Conservation (phyloP, 768 basidiomycete genomes). For the Boletellus emodensis region DNA sequence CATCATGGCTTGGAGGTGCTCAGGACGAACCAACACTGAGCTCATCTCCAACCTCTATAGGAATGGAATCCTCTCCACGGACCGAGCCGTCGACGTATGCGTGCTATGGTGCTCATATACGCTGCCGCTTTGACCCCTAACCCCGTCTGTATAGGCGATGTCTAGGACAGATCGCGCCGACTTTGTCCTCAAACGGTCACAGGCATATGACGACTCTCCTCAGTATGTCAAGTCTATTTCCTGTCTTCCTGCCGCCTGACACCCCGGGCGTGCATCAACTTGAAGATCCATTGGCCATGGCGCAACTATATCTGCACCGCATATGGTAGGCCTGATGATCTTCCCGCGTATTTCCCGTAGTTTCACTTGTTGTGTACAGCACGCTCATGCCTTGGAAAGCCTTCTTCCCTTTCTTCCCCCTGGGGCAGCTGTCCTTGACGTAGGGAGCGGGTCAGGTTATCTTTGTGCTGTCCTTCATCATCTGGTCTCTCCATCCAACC, state of each 20-base stretch:
- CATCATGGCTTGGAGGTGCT: slow-evolving; percentile 80
- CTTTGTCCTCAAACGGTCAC: slow-evolving; percentile 47
- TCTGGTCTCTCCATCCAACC: slow-evolving; percentile 43
- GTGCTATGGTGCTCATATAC: background rate
- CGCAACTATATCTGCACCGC: slow-evolving; percentile 94
- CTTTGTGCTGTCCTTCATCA: slow-evolving; percentile 77
- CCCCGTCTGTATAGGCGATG: slow-evolving; percentile 58
- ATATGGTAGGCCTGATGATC: slow-evolving; percentile 60
- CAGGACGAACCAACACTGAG: slow-evolving; percentile 64
- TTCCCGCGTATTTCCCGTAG: background rate
- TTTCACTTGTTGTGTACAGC: slow-evolving; percentile 40
- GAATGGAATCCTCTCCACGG: slow-evolving; percentile 53
- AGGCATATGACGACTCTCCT: slow-evolving; percentile 79
- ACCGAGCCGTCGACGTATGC: slow-evolving; percentile 53
- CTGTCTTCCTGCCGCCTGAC: background rate
- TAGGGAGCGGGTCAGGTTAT: slow-evolving; percentile 88
- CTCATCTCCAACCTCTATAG: slow-evolving; percentile 65
- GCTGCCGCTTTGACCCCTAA: background rate
- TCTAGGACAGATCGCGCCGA: slow-evolving; percentile 61
- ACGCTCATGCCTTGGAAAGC: slow-evolving; percentile 80
- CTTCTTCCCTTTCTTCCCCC: slow-evolving; percentile 68
- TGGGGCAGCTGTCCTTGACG: slow-evolving; percentile 77
- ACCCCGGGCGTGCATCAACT: slow-evolving; percentile 1
- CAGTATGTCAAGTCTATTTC: slow-evolving; percentile 46
- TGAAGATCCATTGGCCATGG: slow-evolving; percentile 69